A percentile compares a stretch with the other conserved stretches of the same genome.
phyloP scores from a whole-genome alignment of 306 rosid genomes.

The Vicia villosa region DNA sequence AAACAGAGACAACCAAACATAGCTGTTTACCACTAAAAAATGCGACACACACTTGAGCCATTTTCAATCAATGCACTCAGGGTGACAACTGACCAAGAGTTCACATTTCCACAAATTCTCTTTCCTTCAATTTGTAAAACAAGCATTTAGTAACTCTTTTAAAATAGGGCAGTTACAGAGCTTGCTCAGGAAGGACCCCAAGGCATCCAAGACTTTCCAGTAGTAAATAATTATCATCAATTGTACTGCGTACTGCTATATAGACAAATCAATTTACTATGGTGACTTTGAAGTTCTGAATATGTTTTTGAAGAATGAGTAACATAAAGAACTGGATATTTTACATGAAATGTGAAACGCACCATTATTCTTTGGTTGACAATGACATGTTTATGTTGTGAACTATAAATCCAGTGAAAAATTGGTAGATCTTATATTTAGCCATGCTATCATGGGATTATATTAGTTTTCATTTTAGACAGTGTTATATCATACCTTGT shows the following conservation, averaged over 20 bases:
- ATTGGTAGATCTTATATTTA: constrained; percentile 6
- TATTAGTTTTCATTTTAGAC: neutral
- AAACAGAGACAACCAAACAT: neutral
- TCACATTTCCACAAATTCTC: neutral
- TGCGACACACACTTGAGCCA: neutral
- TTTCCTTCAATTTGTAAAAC: neutral
- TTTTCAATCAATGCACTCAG: neutral
- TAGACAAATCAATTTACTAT: neutral
- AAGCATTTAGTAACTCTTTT: neutral
- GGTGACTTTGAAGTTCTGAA: neutral
- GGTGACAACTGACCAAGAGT: neutral
- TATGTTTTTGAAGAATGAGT: neutral
- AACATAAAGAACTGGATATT: neutral
- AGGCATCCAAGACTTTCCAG: neutral
- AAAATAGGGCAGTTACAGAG: neutral
- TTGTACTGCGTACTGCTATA: neutral
- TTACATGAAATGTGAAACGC: neutral
- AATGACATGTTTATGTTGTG: neutral
- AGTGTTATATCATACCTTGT: neutral
- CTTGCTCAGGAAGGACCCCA: constrained; percentile 4
- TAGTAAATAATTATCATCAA: constrained; percentile 1
- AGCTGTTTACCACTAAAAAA: neutral
- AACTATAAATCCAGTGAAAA: neutral
- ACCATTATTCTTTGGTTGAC: neutral
- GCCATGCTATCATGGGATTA: neutral